Conservation (phyloP, 129 eudicot species). For the Centella asiatica region DNA sequence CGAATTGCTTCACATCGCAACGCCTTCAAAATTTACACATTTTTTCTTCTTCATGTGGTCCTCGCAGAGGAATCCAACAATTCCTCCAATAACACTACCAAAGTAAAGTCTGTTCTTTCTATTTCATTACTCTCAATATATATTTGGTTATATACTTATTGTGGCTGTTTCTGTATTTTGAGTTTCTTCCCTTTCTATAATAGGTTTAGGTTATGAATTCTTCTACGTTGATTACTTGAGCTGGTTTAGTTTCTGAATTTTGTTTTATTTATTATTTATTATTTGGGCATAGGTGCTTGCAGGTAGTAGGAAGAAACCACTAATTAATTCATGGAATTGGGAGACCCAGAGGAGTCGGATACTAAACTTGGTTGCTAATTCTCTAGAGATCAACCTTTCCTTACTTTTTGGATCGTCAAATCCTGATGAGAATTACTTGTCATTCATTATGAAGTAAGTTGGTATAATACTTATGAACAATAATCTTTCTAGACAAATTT, state of each 20-base stretch:
- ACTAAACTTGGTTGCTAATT: constrained; percentile 68
- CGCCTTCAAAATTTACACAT: constrained; percentile 79
- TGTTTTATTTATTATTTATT: neutral
- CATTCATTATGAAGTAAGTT: constrained; percentile 44
- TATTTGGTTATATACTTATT: neutral
- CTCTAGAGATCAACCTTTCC: constrained; percentile 81
- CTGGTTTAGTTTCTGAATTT: neutral
- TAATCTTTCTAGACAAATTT: neutral
- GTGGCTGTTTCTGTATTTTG: neutral
- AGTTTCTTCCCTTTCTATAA: no score
- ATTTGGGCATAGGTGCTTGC: constrained; percentile 38
- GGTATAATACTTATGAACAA: neutral
- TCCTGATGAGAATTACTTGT: constrained; percentile 83
- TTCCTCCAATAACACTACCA: constrained; percentile 26
- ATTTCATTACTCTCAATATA: constrained; percentile 3
- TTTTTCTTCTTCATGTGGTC: constrained; percentile 61
- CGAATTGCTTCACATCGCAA: constrained; percentile 69
- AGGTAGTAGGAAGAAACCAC: constrained; percentile 59
- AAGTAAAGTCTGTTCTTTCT: no score
- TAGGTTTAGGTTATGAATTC: neutral
- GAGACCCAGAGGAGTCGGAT: constrained; percentile 77
- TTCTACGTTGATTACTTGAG: neutral
- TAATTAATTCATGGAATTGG: constrained; percentile 83
- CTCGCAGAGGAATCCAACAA: constrained; percentile 45
- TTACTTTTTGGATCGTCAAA: constrained; percentile 89